A percentile compares a stretch with the other conserved stretches of the same genome.
These are phyloP conservation scores for Echeveria elegans DNA, from an alignment of 164 flowering plant species.

Conservation along the genomic window DNA sequence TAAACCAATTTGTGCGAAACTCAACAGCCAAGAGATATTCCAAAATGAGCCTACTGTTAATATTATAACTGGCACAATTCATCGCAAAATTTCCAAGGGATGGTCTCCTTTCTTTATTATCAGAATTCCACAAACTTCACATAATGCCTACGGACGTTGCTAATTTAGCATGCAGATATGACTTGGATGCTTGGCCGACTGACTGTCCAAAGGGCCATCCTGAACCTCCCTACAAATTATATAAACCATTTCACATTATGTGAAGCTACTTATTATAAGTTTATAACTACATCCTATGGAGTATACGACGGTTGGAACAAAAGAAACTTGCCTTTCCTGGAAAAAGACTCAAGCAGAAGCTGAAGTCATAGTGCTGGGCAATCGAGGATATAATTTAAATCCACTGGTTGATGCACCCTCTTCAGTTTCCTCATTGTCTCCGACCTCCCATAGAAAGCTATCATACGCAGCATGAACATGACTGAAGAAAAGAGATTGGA, in stretches of 20 bases:
- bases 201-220: background rate
- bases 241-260: background rate
- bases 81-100: too few relatives aligned
- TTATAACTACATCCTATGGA: too few relatives aligned
- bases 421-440: conserved; percentile 36
- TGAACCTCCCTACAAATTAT: background rate
- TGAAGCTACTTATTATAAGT: background rate
- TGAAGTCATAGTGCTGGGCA: conserved; percentile 20
- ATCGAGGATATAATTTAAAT: background rate
- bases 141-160: too few relatives aligned
- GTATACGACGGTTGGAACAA: too few relatives aligned
- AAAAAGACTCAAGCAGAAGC: conserved; percentile 14
- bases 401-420: conserved; percentile 2
- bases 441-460: conserved; percentile 56
- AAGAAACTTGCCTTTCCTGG: background rate
- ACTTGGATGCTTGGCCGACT: background rate
- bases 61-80: too few relatives aligned
- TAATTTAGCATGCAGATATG: too few relatives aligned
- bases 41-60: too few relatives aligned
- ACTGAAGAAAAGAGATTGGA: conserved; percentile 18
- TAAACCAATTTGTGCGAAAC: too few relatives aligned
- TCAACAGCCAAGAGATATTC: too few relatives aligned
- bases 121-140: too few relatives aligned
- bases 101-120: too few relatives aligned
- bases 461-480: conserved; percentile 71